A percentile compares a stretch with the other conserved stretches of the same genome.
Conservation (phyloP, 805 yeast species). For the Starmera dryadoides region DNA sequence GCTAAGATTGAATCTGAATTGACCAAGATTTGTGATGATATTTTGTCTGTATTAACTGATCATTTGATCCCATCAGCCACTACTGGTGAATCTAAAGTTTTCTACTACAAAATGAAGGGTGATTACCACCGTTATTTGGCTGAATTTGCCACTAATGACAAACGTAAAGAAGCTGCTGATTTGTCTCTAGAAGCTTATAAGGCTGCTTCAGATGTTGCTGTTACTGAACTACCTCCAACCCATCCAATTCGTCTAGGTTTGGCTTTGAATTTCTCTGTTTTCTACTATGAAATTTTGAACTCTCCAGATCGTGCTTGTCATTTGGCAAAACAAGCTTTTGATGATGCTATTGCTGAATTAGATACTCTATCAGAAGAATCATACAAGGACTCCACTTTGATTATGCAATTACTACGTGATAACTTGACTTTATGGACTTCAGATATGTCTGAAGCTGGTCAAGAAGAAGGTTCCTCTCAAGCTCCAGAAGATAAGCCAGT, state of each 20-base stretch:
- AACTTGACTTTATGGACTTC: slow-evolving; percentile 97
- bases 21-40: slow-evolving; percentile 90
- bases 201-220: slow-evolving; percentile 94
- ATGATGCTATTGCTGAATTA: slow-evolving; percentile 97
- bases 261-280: slow-evolving; percentile 95
- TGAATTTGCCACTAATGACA: slow-evolving; percentile 88
- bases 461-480: slow-evolving; percentile 40
- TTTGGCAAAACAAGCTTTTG: slow-evolving; percentile 97
- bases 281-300: slow-evolving; percentile 96
- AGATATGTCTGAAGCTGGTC: slow-evolving; percentile 81
- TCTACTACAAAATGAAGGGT: slow-evolving; percentile 99
- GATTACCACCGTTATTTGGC: slow-evolving; percentile 99
- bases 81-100: slow-evolving; percentile 96
- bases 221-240: slow-evolving; percentile 94
- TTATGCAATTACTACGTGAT: slow-evolving; percentile 98
- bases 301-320: slow-evolving; percentile 99
- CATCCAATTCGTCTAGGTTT: slow-evolving; percentile 98
- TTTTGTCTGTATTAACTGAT: slow-evolving; percentile 76
- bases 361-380: slow-evolving; percentile 97
- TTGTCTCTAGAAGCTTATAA: slow-evolving; percentile 91
- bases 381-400: slow-evolving; percentile 96
- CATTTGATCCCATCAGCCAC: slow-evolving; percentile 92
- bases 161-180: slow-evolving; percentile 88
- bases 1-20: slow-evolving; percentile 90
- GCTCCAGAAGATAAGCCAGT: slow-evolving; percentile 25